Evolutionary conservation across 345 rosid genomes (phyloP), one percentile per base, ranked within the genome.

Genomic region (Corchorus olitorius): DNA sequence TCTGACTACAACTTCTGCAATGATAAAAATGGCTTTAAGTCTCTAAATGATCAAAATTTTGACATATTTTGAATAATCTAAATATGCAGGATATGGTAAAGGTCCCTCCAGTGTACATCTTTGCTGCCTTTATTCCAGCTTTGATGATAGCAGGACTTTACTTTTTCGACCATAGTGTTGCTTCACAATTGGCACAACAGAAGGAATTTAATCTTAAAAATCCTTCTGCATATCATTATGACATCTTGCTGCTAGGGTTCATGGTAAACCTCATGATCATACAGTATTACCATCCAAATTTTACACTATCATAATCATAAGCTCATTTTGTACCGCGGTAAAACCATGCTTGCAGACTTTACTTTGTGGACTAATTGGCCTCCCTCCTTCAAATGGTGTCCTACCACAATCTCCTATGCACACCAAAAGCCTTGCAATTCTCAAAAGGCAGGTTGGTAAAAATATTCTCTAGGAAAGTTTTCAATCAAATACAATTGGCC

Each of bases 341-440:
- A 33, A 17, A 19, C 64, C 43, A 5, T 68, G 75, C 69, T 66
- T 70, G 41, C 86, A 94, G 98, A 89, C 94, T 37, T 77, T 94
- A 80, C 83, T 94, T 50, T 94, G 98, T 75, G 98, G 98, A 65
- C 77, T 94, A 79, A 53, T 91, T 14, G 94, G 97, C 5, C 83
- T 94, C 39, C 97, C 97, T 67, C 97, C 98, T 63, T 89, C 93
- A 2, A 92, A 94, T 48, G 94, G 98, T 41, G 97, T 94, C 76
- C 88, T 94, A 2, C 98, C 97, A n/a, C 97, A 94, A 67, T 90
- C 97, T 74, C 98, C 98, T 8, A 92, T 92, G 98, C 98, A 94
- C 77, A 88, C 96, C 10, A 93, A 93, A 80, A 93, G 98, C 83
- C 94, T 89, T 3, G 88, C 98, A 46, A 90, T 88, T 74, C 91